phyloP scores from a whole-genome alignment of 345 rosid genomes.

The Turritis glabra region DNA sequence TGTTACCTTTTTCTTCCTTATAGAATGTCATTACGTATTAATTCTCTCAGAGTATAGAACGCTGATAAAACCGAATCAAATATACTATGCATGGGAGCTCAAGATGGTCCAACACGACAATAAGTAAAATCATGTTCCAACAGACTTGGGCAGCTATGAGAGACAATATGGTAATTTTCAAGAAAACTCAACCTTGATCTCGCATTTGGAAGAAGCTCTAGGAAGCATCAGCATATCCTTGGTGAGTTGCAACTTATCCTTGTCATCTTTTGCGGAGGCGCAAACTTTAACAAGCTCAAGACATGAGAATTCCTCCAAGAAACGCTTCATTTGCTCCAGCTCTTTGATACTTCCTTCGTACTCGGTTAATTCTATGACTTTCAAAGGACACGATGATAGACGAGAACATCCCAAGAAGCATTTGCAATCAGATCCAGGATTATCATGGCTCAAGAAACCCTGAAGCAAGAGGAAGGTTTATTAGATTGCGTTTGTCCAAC shows the following conservation, averaged over 20 bases:
- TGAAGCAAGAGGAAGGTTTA: background rate
- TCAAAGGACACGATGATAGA: background rate
- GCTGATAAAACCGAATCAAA: background rate
- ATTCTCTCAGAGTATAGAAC: background rate
- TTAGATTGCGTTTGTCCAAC: background rate
- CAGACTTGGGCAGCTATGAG: background rate
- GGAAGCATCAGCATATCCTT: background rate
- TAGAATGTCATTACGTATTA: background rate
- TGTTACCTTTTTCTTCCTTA: background rate
- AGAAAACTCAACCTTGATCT: background rate
- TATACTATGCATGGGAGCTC: background rate
- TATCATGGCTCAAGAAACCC: background rate
- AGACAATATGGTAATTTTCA: background rate
- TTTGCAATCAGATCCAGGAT: background rate
- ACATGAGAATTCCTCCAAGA: conserved; percentile 3
- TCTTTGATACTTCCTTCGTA: background rate
- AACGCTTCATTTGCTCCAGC: background rate
- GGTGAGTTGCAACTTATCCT: background rate
- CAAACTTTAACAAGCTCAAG: conserved; percentile 1
- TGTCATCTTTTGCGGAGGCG: background rate
- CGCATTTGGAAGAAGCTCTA: conserved; percentile 14
- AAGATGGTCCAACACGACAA: background rate
- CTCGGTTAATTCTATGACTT: background rate
- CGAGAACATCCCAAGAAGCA: background rate
- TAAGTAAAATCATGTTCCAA: background rate